Evolutionary conservation across 805 yeast species (phyloP).

Genomic region (Candida ulmi): DNA sequence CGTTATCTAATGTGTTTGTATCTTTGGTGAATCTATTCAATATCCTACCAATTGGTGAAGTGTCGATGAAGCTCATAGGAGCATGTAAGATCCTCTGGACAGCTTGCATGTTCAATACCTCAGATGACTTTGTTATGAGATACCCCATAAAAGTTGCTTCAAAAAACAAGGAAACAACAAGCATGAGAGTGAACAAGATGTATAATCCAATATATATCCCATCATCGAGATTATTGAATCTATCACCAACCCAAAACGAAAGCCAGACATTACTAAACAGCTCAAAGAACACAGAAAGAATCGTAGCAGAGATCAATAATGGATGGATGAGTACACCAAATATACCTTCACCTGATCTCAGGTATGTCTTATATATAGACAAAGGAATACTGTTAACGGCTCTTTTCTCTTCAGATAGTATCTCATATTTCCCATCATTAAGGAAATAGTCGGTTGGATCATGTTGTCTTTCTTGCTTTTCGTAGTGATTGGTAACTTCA

Average conservation of each 20-base stretch:
- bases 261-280: conserved; percentile 69
- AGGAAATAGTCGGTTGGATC: too few species aligned
- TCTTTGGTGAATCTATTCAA: conserved; percentile 80
- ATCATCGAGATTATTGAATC: conserved; percentile 37
- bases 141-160: conserved; percentile 28
- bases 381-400: conserved; percentile 32
- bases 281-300: conserved; percentile 43
- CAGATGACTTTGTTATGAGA: conserved; percentile 10
- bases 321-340: conserved; percentile 26
- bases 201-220: conserved; percentile 62
- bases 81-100: conserved; percentile 53
- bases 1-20: conserved; percentile 75
- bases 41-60: conserved; percentile 79
- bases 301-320: conserved; percentile 4
- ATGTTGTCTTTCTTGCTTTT: too few species aligned
- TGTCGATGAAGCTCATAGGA: conserved; percentile 77
- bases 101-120: conserved; percentile 37
- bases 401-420: conserved; percentile 26
- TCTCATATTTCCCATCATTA: too few species aligned
- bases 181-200: conserved; percentile 36
- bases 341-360: conserved; percentile 36
- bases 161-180: conserved; percentile 33
- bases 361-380: conserved; percentile 28
- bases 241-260: conserved; percentile 63
- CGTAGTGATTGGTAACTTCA: background rate